Percentiles rank a stretch among this genome's conserved stretches.
Conservation (phyloP, 164 flowering plant species). For the Nymphaea thermarum region DNA sequence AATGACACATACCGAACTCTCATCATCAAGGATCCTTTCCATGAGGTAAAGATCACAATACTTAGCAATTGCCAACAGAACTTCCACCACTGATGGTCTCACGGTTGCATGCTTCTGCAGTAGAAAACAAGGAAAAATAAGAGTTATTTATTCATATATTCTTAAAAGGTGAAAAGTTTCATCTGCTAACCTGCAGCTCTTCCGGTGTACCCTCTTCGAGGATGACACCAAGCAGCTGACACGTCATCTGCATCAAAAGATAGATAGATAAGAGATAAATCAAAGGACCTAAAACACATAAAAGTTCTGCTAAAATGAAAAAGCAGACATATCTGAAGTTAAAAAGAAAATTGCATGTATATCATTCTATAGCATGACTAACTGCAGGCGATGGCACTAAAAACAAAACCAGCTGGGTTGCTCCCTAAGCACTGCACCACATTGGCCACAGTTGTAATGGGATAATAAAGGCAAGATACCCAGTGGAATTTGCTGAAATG, state of each 20-base stretch:
- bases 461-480: too few species aligned
- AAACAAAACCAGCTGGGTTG: too few species aligned
- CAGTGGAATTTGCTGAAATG: too few species aligned
- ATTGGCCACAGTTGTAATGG: too few species aligned
- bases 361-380: too few species aligned
- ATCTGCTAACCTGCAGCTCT: slow-evolving; percentile 19
- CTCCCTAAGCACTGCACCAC: too few species aligned
- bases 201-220: slow-evolving; percentile 23
- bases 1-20: slow-evolving; percentile 19
- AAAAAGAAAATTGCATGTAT: too few species aligned
- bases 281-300: too few species aligned
- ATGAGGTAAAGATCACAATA: slow-evolving; percentile 25
- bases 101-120: slow-evolving; percentile 25
- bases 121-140: slow-evolving; percentile 3
- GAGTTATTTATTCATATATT: not conserved
- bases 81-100: slow-evolving; percentile 21
- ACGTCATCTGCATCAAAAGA: slow-evolving; percentile 18
- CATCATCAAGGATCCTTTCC: slow-evolving; percentile 28
- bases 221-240: slow-evolving; percentile 25
- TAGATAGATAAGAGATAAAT: not conserved
- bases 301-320: not conserved
- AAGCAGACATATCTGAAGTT: too few species aligned
- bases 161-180: not conserved
- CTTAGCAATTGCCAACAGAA: slow-evolving; percentile 20
- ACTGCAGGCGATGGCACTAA: too few species aligned